Percentiles rank a stretch among this genome's conserved stretches.
phyloP scores from a whole-genome alignment of 306 rosid genomes.

The Pyrus bretschneideri region DNA sequence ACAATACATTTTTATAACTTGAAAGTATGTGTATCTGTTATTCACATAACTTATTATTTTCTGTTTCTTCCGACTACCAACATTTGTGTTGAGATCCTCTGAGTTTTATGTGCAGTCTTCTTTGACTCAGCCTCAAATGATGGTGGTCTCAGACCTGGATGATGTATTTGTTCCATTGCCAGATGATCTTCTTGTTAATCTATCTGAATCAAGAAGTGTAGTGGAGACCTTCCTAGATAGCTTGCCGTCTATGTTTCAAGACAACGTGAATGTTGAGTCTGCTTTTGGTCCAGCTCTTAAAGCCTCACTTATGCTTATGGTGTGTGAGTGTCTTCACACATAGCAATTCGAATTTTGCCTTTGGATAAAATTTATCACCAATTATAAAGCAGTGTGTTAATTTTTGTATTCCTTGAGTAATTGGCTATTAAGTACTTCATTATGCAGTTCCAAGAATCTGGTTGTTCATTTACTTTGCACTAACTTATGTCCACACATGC shows the following conservation, averaged over 20 bases:
- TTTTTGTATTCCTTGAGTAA: background rate
- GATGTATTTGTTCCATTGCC: constrained; percentile 97
- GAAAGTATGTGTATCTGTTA: constrained; percentile 51
- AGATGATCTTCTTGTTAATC: constrained; percentile 95
- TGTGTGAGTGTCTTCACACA: constrained; percentile 21
- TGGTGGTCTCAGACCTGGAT: constrained; percentile 97
- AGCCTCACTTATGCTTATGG: constrained; percentile 94
- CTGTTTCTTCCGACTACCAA: background rate
- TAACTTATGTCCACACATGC: background rate
- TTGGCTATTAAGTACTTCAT: background rate
- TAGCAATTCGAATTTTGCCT: constrained; percentile 3
- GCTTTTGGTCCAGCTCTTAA: constrained; percentile 98
- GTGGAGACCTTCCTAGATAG: constrained; percentile 91
- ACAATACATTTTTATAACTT: constrained; percentile 90
- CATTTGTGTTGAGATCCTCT: constrained; percentile 19
- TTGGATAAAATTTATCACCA: background rate
- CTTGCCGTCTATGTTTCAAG: constrained; percentile 93
- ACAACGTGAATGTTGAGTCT: constrained; percentile 84
- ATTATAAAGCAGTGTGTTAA: background rate
- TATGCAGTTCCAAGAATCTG: background rate
- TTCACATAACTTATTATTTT: constrained; percentile 3
- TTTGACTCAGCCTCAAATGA: constrained; percentile 96
- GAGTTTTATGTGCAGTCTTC: constrained; percentile 62
- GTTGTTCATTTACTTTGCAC: constrained; percentile 11
- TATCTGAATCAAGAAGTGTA: constrained; percentile 93